phyloP scores from a whole-genome alignment of 2,329 filamentous ascomycete species.

The Pestalotiopsis sp. region DNA sequence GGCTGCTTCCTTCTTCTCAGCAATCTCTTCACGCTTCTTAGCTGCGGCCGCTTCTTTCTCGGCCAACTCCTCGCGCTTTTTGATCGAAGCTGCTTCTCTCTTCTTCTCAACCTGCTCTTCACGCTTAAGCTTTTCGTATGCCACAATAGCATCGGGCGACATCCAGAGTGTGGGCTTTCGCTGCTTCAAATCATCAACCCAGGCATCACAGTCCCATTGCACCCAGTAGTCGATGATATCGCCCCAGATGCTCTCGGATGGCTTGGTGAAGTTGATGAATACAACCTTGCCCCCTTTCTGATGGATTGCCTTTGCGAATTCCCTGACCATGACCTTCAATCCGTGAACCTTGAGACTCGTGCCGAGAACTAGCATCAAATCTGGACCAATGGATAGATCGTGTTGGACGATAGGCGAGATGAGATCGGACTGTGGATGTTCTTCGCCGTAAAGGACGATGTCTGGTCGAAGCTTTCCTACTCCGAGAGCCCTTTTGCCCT shows the following conservation, averaged over 20 bases:
- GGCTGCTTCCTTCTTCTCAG: neutral
- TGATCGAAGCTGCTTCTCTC: constrained; percentile 7
- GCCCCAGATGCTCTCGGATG: constrained; percentile 72
- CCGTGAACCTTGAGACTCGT: constrained; percentile 74
- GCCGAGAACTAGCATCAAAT: constrained; percentile 70
- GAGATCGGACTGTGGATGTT: constrained; percentile 69
- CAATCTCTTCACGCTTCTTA: constrained; percentile 1
- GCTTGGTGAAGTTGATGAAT: constrained; percentile 75
- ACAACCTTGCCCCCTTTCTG: constrained; percentile 69
- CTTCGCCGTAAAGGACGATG: constrained; percentile 75
- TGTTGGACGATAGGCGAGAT: constrained; percentile 71
- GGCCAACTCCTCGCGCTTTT: constrained; percentile 1
- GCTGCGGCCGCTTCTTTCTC: neutral
- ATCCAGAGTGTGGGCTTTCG: constrained; percentile 64
- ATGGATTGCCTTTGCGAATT: constrained; percentile 74
- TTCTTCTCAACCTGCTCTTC: constrained; percentile 24
- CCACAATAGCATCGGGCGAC: constrained; percentile 43
- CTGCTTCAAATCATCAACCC: constrained; percentile 65
- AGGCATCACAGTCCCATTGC: constrained; percentile 75
- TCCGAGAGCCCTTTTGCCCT: constrained; percentile 67
- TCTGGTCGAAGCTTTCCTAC: constrained; percentile 71
- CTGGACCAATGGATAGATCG: constrained; percentile 65
- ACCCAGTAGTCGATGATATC: constrained; percentile 76
- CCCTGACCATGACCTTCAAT: constrained; percentile 69
- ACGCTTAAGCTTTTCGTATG: constrained; percentile 43